A percentile compares a stretch with the other conserved stretches of the same genome.
phyloP scores from a whole-genome alignment of 1,139 yeast species.

The Yamadazyma friedrichii region DNA sequence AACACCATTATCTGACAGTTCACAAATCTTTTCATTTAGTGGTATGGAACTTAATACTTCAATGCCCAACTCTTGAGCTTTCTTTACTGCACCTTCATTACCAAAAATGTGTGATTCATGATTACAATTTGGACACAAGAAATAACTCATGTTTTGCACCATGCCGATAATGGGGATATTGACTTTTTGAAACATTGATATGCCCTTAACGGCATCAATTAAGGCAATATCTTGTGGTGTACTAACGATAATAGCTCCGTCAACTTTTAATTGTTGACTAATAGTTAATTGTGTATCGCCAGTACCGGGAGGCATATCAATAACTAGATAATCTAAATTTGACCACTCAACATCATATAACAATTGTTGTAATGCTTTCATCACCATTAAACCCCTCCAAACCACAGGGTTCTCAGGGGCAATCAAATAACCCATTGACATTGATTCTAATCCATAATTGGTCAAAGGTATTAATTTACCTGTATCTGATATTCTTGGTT shows the following conservation, averaged over 20 bases:
- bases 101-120: conserved; percentile 80
- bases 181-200: conserved; percentile 74
- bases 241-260: conserved; percentile 79
- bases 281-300: conserved; percentile 86
- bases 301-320: conserved; percentile 92
- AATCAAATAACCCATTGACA: conserved; percentile 88
- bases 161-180: conserved; percentile 74
- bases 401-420: conserved; percentile 71
- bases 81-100: conserved; percentile 57
- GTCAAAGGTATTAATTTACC: conserved; percentile 67
- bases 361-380: conserved; percentile 82
- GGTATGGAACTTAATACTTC: conserved; percentile 68
- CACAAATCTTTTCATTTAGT: conserved; percentile 59
- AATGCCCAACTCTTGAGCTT: conserved; percentile 52
- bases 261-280: conserved; percentile 72
- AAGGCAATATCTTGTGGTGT: conserved; percentile 88
- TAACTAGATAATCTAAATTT: conserved; percentile 63
- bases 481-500: conserved; percentile 54
- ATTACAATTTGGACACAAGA: conserved; percentile 55
- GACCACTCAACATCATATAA: conserved; percentile 82
- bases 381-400: conserved; percentile 87
- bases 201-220: conserved; percentile 78
- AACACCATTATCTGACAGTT: conserved; percentile 59
- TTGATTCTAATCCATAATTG: conserved; percentile 79
- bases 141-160: conserved; percentile 83